Conservation (phyloP, 495 filamentous ascomycete species). For the Lasiosphaeriaceae sp. region DNA sequence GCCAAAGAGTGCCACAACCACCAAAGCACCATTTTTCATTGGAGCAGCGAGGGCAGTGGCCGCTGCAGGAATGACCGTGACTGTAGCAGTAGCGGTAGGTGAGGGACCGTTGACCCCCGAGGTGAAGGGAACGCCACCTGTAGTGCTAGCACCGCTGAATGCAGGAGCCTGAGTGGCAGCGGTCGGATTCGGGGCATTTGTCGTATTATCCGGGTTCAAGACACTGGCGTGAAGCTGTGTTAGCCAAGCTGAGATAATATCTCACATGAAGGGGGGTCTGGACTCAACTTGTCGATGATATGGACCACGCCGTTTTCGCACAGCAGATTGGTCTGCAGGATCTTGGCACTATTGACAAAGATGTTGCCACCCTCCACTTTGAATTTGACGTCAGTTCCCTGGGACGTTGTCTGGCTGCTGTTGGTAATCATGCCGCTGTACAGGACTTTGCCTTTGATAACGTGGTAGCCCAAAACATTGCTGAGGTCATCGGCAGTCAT, state of each 20-base stretch:
- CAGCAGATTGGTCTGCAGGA: constrained; percentile 51
- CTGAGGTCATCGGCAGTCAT: constrained; percentile 46
- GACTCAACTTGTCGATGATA: constrained; percentile 52
- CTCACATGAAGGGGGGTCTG: neutral
- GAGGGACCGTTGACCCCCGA: constrained; percentile 28
- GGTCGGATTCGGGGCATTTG: constrained; percentile 42
- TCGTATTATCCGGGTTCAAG: constrained; percentile 55
- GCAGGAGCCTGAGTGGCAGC: constrained; percentile 44
- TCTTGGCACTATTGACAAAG: constrained; percentile 37
- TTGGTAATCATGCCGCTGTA: constrained; percentile 46
- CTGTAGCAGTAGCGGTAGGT: constrained; percentile 27
- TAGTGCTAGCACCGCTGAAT: constrained; percentile 48
- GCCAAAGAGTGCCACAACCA: constrained; percentile 35
- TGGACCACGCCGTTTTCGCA: constrained; percentile 66
- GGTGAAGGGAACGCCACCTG: constrained; percentile 43
- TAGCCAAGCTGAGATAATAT: neutral
- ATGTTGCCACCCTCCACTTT: constrained; percentile 40
- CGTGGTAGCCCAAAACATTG: constrained; percentile 55
- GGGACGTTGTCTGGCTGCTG: constrained; percentile 38
- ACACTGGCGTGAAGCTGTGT: constrained; percentile 39
- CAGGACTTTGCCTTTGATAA: constrained; percentile 48
- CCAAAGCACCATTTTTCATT: constrained; percentile 26
- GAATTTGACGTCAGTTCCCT: constrained; percentile 50
- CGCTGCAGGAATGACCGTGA: constrained; percentile 9
- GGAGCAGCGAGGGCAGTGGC: constrained; percentile 18